Evolutionary conservation across 2,329 filamentous ascomycete genomes (phyloP).

Genomic region (Pseudocercospora fuligena): DNA sequence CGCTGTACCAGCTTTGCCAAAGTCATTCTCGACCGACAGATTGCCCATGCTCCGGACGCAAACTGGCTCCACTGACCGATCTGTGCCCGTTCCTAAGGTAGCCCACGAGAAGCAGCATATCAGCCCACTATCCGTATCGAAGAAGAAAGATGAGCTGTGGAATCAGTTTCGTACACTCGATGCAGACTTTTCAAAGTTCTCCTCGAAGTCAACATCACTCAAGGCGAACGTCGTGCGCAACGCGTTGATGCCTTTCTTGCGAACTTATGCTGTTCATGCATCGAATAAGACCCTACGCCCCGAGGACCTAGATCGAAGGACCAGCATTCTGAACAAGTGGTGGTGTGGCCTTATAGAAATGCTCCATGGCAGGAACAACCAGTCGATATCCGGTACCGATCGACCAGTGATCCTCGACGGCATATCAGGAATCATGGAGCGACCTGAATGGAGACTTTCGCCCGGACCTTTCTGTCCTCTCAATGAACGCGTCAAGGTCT

Average conservation of each 20-base stretch:
- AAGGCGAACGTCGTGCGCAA: constrained; percentile 77
- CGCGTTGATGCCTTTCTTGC: constrained; percentile 76
- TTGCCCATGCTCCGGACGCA: constrained; percentile 46
- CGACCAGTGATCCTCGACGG: constrained; percentile 79
- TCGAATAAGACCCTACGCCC: constrained; percentile 70
- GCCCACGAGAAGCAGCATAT: constrained; percentile 42
- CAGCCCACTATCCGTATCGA: constrained; percentile 39
- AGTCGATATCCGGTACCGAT: constrained; percentile 82
- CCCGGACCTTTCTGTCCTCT: constrained; percentile 71
- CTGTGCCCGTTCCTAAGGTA: constrained; percentile 50
- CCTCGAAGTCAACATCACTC: constrained; percentile 71
- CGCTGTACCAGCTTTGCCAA: constrained; percentile 48
- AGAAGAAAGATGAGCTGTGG: constrained; percentile 73
- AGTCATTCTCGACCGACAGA: constrained; percentile 56
- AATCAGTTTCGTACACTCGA: constrained; percentile 70
- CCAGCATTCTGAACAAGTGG: constrained; percentile 85
- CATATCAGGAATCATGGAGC: constrained; percentile 80
- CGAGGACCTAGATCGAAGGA: constrained; percentile 81
- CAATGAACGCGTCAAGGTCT: constrained; percentile 56
- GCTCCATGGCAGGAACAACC: constrained; percentile 74
- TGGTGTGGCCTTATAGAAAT: constrained; percentile 84
- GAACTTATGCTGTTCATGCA: constrained; percentile 68
- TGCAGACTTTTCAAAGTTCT: constrained; percentile 73
- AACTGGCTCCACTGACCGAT: constrained; percentile 41
- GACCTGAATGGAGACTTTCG: constrained; percentile 81